Evolutionary conservation across 345 rosid genomes (phyloP), one percentile per base, ranked within the genome.

Genomic region (Gossypioides kirkii): DNA sequence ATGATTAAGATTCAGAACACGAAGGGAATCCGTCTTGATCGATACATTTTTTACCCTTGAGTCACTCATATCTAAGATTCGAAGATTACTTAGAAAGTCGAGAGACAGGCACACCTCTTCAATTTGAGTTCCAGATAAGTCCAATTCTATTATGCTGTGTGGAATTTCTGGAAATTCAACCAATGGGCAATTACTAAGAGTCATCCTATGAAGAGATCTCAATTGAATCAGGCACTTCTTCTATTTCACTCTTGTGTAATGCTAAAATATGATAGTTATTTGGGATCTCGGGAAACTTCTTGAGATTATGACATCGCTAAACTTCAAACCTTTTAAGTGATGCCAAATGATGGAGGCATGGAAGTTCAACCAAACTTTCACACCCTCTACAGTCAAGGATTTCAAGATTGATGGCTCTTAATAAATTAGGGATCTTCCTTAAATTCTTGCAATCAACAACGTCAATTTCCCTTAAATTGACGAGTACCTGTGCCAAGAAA

Each of bases 341-440:
- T 50, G 20, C 18, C 18, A 50, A 16, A 50, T 50, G 54, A 50
- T 4, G 4, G 54, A 50, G 54, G 8, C 18, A 4, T 16, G 54
- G 54, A 50, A 50, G 8, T 50, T 50, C 54, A 16, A 50, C 54
- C 20, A 50, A 50, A 50, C 54, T 50, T 50, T 50, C 18, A 16
- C 54, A 50, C 18, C 18, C 54, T 0, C 4, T 50, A 14, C 54
- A 8, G 74, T 26, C 18, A 78, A 61, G 2, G 84, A 92, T 7
- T 43, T 73, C 60, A 88, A 94, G 74, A 6, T 50, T 50, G 18
- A 14, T 50, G 54, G 54, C 20, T 50, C 18, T 8, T 14, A 50
- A 4, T 50, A 50, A 18, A 50, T 8, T 50, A 16, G 20, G 54
- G 8, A 16, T 16, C n/a, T 47, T 47, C 54, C 18, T 16, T 50